phyloP scores from a whole-genome alignment of 108 stramenopile species.

The Nannochloropsis gaditana region DNA sequence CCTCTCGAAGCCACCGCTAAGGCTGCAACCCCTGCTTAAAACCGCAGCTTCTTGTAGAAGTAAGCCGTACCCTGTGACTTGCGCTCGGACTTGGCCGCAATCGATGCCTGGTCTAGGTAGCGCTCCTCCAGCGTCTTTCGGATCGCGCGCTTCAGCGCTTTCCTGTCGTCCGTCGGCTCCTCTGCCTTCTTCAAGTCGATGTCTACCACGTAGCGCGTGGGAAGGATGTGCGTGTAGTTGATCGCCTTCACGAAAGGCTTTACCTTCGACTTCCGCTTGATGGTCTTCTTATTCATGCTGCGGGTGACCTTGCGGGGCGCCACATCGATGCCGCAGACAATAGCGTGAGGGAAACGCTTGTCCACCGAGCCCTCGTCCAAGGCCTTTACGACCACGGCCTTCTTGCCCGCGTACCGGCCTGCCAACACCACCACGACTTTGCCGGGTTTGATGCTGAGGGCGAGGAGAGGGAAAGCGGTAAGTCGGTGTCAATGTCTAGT shows the following conservation, averaged over 20 bases:
- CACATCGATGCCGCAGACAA: slow-evolving; percentile 91
- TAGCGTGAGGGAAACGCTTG: slow-evolving; percentile 91
- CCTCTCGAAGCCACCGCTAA: not conserved
- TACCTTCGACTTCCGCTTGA: slow-evolving; percentile 87
- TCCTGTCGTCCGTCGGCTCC: slow-evolving; percentile 32
- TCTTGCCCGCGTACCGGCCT: slow-evolving; percentile 97
- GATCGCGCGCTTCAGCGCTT: slow-evolving; percentile 65
- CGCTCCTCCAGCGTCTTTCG: slow-evolving; percentile 92
- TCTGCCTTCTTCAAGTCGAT: slow-evolving; percentile 91
- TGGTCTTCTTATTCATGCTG: slow-evolving; percentile 89
- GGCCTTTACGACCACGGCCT: slow-evolving; percentile 98
- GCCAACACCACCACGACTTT: slow-evolving; percentile 98
- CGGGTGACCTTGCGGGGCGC: slow-evolving; percentile 93
- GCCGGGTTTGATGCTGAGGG: slow-evolving; percentile 70
- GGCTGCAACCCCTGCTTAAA: slow-evolving; percentile 59
- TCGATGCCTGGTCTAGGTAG: slow-evolving; percentile 79
- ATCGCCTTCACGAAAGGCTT: slow-evolving; percentile 99
- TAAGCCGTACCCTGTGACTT: slow-evolving; percentile 86
- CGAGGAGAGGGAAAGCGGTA: not conserved
- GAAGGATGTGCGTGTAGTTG: slow-evolving; percentile 98
- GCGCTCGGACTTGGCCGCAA: slow-evolving; percentile 75
- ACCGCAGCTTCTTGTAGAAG: slow-evolving; percentile 94
- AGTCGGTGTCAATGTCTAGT: not conserved
- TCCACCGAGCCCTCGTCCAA: slow-evolving; percentile 88
- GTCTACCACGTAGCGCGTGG: slow-evolving; percentile 95